phyloP scores from a whole-genome alignment of 768 basidiomycete genomes.

The Serendipita sp. region DNA sequence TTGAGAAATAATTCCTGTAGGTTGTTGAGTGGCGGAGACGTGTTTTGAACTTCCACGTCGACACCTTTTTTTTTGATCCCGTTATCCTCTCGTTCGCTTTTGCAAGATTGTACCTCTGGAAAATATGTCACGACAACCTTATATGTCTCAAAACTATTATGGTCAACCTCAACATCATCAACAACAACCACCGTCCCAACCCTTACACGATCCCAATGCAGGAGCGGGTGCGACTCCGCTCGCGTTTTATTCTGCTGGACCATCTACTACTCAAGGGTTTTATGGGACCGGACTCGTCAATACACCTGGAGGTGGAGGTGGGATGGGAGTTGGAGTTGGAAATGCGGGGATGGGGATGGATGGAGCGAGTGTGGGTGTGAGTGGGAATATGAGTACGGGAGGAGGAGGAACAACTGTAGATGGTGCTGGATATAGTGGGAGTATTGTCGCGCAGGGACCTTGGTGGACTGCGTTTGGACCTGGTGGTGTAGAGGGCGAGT shows the following conservation, averaged over 20 bases:
- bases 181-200: conserved; percentile 50
- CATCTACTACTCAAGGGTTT: conserved; percentile 14
- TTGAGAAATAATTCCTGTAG: too few relatives aligned
- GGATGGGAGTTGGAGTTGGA: too few relatives aligned
- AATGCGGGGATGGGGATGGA: neutral
- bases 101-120: neutral
- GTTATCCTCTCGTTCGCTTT: too few relatives aligned
- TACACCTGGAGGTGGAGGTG: neutral
- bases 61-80: too few relatives aligned
- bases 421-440: conserved; percentile 42
- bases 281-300: neutral
- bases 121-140: neutral
- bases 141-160: conserved; percentile 41
- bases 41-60: too few relatives aligned
- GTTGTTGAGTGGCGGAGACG: too few relatives aligned
- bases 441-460: conserved; percentile 52
- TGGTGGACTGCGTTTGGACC: conserved; percentile 98
- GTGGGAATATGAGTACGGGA: conserved; percentile 47
- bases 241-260: conserved; percentile 33
- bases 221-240: conserved; percentile 20
- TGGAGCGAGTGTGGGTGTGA: conserved; percentile 27
- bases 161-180: conserved; percentile 35
- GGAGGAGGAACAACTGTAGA: too few relatives aligned
- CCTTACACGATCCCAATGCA: conserved; percentile 24
- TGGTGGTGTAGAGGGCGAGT: conserved; percentile 89